Base-by-base conservation (phyloP, 2,329 filamentous ascomycete species). In the Cordyceps cicadae region DNA sequence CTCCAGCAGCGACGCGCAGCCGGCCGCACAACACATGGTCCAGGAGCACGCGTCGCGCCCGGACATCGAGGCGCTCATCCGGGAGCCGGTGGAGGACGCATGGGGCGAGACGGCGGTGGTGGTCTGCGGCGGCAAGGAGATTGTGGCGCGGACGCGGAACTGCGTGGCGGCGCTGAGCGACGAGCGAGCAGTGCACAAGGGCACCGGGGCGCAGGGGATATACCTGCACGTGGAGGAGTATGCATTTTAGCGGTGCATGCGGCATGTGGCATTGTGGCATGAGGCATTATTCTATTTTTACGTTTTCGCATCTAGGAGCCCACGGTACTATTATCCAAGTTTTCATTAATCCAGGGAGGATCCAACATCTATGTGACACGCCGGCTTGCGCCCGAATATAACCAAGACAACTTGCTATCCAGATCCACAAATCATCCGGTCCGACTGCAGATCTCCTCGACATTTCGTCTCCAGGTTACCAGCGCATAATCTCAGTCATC, bases 111-210 rank as follows among this genome's bases (percentile, higher is more conserved):
- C 83, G n/a, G 79, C 78, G 0, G 79, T 86, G 0, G 79, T 84
- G 0, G 83, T 85, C 0, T 86, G 83, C 63, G 84, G 82, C 15
- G 84, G 83, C 1, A 77, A 77, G 55, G 79, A 79, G 52, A 71
- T 86, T 26, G 81, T 83, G 1, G 74, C 81, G 2, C 72, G 72
- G 51, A 79, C 81, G 15, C 74, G 84, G 61, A 86, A 83, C 64
- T 79, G 75, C 61, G 82, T 86, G 3, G 79, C 80, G 2, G 72
- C 71, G 34, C 63, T 86, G 63, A 84, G 81, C 58, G 83, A 87
- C 65, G 83, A 86, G 71, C 72, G 84, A 46, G 84, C 80, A 0
- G 83, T 86, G 24, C 84, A 86, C 67, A 87, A 87, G 69, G 84
- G 84, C 5, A 86, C 82, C 0, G 83, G 82, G 1, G 83, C 84